Base-by-base conservation (phyloP, 768 basidiomycete species). In the Podaxis sp. region DNA sequence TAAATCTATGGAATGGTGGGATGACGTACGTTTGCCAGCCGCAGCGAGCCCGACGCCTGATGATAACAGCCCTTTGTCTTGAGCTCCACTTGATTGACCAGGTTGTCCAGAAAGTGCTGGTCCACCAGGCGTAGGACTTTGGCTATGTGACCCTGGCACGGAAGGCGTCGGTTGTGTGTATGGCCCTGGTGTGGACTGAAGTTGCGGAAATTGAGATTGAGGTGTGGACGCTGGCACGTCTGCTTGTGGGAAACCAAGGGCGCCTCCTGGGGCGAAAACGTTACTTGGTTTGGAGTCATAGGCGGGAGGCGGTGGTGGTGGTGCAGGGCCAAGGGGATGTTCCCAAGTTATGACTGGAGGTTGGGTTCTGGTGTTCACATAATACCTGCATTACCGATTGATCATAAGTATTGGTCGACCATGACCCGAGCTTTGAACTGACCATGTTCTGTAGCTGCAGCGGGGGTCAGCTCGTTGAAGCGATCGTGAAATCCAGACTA, bases 321-420 rank as follows among this genome's bases (percentile, higher is more conserved):
- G 68, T 4, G 76, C 71, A 2, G 75, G 72, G 72, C 85, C 87
- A n/a, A 80, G 71, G 0, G 90, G 90, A 65, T 91, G 90, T 0
- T 74, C 77, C 90, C 90, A 92, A 13, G 79, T 81, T 38, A 87
- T 83, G 18, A 80, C 78, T 0, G 88, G 86, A 3, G 90, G 89
- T 16, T 77, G 73, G 48, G 81, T 79, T 25, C 66, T 70, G 0
- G 87, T 89, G 65, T 91, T 84, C 48, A 92, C 88, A 64, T 92
- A 92, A 77, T 83, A 92, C 90, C 90, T 91, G 7, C 32, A 62
- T 48, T 38, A 16, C 42, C 10, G 21, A 25, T 32, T 53, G 23
- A 37, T 32, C 58, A 58, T 48, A 48, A 56, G 37, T 6, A 5
- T 21, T 25, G 36, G 59, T 48, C 5, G 21, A 11, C 13, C 21